These are phyloP conservation scores for Dothiorella sarmentorum DNA, from an alignment of 2,329 filamentous ascomycete genomes.

Conservation along the genomic window DNA sequence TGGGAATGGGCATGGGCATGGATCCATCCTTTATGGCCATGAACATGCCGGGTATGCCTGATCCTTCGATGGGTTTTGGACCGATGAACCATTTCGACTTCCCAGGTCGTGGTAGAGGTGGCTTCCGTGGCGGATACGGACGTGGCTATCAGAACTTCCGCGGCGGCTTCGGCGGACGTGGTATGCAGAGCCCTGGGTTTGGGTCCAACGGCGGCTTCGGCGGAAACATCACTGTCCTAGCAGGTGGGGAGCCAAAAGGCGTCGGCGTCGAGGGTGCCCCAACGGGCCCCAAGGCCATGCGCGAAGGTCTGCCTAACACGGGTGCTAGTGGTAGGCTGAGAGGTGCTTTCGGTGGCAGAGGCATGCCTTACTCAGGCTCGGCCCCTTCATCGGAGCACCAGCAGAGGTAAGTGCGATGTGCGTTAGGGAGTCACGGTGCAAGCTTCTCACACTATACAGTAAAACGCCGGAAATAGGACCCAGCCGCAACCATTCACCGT, in stretches of 20 bases:
- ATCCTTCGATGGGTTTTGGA: slow-evolving; percentile 19
- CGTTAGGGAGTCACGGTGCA: background rate
- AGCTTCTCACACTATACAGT: slow-evolving; percentile 20
- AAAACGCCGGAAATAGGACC: slow-evolving; percentile 35
- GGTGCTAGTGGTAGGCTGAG: slow-evolving; percentile 62
- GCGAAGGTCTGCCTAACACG: slow-evolving; percentile 80
- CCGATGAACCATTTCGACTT: slow-evolving; percentile 35
- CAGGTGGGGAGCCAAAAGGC: slow-evolving; percentile 41
- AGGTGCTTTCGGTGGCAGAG: background rate
- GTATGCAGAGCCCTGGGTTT: slow-evolving; percentile 25
- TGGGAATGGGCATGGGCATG: slow-evolving; percentile 17
- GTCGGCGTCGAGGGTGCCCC: slow-evolving; percentile 70
- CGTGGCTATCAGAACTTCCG: slow-evolving; percentile 43
- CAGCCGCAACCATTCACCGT: slow-evolving; percentile 39
- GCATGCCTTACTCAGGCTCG: background rate
- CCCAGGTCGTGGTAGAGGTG: slow-evolving; percentile 61
- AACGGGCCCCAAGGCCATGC: slow-evolving; percentile 91
- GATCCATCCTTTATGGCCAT: slow-evolving; percentile 29
- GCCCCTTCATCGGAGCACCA: slow-evolving; percentile 6
- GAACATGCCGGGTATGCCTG: slow-evolving; percentile 28
- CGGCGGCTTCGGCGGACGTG: slow-evolving; percentile 46
- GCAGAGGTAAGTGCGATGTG: slow-evolving; percentile 13
- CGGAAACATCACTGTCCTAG: slow-evolving; percentile 35
- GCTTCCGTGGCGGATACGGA: slow-evolving; percentile 39
- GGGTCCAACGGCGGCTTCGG: slow-evolving; percentile 24